These are phyloP conservation scores for Brassica nigra DNA, from an alignment of 345 rosid species.

Conservation along the genomic window DNA sequence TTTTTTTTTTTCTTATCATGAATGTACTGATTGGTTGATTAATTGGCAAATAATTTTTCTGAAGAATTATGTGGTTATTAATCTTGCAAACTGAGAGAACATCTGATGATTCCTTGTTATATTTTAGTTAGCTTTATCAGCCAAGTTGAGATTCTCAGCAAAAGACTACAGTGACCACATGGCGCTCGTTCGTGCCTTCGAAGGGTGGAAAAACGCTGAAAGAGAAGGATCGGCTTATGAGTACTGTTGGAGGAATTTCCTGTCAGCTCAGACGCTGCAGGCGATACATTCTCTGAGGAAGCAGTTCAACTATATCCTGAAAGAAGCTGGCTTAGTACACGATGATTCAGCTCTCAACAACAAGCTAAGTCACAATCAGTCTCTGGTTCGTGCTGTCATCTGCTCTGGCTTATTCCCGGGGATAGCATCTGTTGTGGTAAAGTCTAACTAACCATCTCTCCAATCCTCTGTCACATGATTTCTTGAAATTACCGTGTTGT, in stretches of 20 bases:
- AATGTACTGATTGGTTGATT: slow-evolving; percentile 14
- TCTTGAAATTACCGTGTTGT: not conserved
- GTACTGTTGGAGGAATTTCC: slow-evolving; percentile 97
- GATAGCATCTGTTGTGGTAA: slow-evolving; percentile 89
- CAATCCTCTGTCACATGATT: not conserved
- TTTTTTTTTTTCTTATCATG: not conserved
- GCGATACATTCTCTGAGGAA: slow-evolving; percentile 93
- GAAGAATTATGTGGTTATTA: not conserved
- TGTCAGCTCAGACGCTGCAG: slow-evolving; percentile 93
- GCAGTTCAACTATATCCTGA: slow-evolving; percentile 82
- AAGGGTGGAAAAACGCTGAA: slow-evolving; percentile 99
- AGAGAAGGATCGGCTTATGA: slow-evolving; percentile 94
- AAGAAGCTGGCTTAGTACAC: slow-evolving; percentile 77
- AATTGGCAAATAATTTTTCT: not conserved
- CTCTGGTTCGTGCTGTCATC: slow-evolving; percentile 88
- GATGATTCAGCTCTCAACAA: slow-evolving; percentile 65
- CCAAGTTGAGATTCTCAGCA: slow-evolving; percentile 94
- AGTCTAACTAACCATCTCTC: slow-evolving; percentile 19
- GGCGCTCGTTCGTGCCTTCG: slow-evolving; percentile 99
- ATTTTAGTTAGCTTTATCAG: slow-evolving; percentile 84
- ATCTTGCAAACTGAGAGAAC: slow-evolving; percentile 3
- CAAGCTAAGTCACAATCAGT: slow-evolving; percentile 85
- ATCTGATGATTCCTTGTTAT: slow-evolving; percentile 25
- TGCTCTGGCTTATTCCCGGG: slow-evolving; percentile 98
- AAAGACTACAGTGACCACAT: slow-evolving; percentile 99